A percentile compares a stretch with the other conserved stretches of the same genome.
Conservation (phyloP, 306 rosid species). For the Lupinus albus region DNA sequence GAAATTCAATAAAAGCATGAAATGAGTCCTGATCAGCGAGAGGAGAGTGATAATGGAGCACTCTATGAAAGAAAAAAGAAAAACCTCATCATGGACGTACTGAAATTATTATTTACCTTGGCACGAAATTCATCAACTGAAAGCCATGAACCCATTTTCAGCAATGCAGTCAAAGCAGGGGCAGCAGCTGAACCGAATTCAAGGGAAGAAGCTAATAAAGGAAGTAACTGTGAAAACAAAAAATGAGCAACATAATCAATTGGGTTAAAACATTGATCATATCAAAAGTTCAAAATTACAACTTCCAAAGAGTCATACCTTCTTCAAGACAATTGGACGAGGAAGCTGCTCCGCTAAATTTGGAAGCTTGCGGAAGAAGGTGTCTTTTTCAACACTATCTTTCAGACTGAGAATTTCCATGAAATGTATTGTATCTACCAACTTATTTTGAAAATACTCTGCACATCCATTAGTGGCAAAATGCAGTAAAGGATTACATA, state of each 20-base stretch:
- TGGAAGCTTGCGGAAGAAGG: slow-evolving; percentile 99
- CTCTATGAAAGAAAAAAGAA: neutral
- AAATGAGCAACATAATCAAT: slow-evolving; percentile 43
- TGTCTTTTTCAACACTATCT: slow-evolving; percentile 96
- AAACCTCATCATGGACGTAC: slow-evolving; percentile 12
- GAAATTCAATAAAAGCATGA: slow-evolving; percentile 35
- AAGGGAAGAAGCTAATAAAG: slow-evolving; percentile 96
- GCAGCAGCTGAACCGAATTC: slow-evolving; percentile 99
- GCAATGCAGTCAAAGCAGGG: slow-evolving; percentile 92
- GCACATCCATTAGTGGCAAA: slow-evolving; percentile 45
- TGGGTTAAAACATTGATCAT: slow-evolving; percentile 32
- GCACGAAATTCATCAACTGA: slow-evolving; percentile 77
- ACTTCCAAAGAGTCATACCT: slow-evolving; percentile 57
- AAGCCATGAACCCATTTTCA: slow-evolving; percentile 98
- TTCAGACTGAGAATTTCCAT: slow-evolving; percentile 97
- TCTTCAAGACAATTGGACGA: slow-evolving; percentile 86
- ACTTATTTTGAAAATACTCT: slow-evolving; percentile 97
- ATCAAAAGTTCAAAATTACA: slow-evolving; percentile 20
- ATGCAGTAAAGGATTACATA: slow-evolving; percentile 23
- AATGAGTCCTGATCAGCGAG: slow-evolving; percentile 27
- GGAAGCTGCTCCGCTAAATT: slow-evolving; percentile 98
- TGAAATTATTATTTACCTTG: slow-evolving; percentile 62
- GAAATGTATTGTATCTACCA: slow-evolving; percentile 97
- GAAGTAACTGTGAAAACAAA: slow-evolving; percentile 79
- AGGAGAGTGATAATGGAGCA: slow-evolving; percentile 11